Conservation (phyloP, 345 rosid species). For the Mangifera indica region DNA sequence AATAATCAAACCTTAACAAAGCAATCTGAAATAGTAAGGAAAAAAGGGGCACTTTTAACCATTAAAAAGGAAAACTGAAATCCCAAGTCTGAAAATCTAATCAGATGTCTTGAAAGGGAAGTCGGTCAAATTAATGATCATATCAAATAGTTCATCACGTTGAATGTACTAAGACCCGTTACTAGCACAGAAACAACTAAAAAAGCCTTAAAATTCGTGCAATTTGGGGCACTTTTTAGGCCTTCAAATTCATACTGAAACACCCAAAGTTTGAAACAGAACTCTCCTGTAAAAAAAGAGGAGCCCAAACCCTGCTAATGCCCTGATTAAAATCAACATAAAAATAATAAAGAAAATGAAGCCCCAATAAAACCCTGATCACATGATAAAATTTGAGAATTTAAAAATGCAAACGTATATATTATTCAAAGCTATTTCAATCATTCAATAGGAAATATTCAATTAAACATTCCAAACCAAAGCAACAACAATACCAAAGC, state of each 20-base stretch:
- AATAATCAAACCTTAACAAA: background rate
- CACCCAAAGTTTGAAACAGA: background rate
- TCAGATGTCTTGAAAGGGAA: background rate
- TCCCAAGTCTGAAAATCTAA: background rate
- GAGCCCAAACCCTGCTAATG: background rate
- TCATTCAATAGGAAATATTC: background rate
- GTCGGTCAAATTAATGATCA: background rate
- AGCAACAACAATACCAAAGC: background rate
- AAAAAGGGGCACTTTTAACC: background rate
- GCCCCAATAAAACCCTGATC: background rate
- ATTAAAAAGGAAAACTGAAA: background rate
- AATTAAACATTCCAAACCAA: background rate
- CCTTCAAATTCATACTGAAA: background rate
- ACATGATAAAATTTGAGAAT: background rate
- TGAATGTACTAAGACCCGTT: background rate
- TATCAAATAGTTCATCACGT: background rate
- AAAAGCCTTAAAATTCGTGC: background rate
- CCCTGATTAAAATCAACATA: background rate
- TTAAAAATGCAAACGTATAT: background rate
- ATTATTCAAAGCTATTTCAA: background rate
- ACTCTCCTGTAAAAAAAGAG: too few species aligned
- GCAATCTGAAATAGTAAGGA: background rate
- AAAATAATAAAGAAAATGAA: background rate
- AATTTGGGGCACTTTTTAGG: background rate
- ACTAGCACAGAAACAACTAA: background rate